phyloP scores from a whole-genome alignment of 78 protist genomes.

The Pirum gemmata region DNA sequence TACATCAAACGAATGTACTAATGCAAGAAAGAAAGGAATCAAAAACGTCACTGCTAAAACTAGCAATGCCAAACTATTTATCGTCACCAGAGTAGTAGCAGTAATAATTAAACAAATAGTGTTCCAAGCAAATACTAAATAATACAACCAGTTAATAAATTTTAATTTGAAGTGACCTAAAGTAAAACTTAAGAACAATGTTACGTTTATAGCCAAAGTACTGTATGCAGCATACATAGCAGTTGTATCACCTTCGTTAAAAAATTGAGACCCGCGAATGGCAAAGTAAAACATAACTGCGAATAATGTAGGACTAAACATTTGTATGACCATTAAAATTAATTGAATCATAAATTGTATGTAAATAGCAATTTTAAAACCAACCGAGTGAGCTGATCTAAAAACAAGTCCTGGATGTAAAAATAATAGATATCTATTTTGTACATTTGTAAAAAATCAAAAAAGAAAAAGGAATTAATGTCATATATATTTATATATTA shows the following conservation, averaged over 20 bases:
- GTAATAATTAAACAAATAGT: neutral
- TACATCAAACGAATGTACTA: neutral
- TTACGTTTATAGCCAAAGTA: neutral
- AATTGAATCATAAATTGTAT: neutral
- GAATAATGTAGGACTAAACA: neutral
- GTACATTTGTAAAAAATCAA: no score
- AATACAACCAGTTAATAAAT: conserved; percentile 14
- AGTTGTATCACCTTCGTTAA: neutral
- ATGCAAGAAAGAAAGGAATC: neutral
- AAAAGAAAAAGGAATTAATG: no score
- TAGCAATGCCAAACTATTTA: neutral
- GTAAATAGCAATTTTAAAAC: neutral
- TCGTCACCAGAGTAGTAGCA: neutral
- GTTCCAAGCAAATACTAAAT: neutral
- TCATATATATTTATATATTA: no score
- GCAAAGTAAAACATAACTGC: neutral
- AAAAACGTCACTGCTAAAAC: neutral
- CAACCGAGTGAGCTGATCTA: neutral
- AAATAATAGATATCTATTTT: neutral
- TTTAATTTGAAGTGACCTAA: neutral
- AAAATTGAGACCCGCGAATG: neutral
- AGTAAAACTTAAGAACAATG: neutral
- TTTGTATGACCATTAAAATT: neutral
- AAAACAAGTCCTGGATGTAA: neutral
- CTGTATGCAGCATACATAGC: neutral